These are phyloP conservation scores for Prunus yedoensis DNA, from an alignment of 331 rosid species.

Conservation along the genomic window DNA sequence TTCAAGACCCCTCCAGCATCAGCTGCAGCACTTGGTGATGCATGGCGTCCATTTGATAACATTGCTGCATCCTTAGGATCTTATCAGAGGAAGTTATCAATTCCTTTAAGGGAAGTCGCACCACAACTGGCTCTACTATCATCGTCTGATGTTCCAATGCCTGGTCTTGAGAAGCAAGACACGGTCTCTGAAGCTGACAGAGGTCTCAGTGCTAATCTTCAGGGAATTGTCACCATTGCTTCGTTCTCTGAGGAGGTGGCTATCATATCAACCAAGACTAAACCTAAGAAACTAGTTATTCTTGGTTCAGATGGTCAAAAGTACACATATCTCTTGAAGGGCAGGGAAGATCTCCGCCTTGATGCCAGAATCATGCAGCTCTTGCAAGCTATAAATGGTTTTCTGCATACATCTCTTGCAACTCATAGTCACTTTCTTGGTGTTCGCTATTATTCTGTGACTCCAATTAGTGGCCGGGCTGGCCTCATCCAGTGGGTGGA, in stretches of 20 bases:
- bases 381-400: constrained; percentile 87
- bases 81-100: constrained; percentile 86
- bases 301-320: constrained; percentile 90
- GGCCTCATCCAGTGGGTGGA: constrained; percentile 97
- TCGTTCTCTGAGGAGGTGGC: constrained; percentile 77
- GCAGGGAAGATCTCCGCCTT: constrained; percentile 97
- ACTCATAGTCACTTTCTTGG: constrained; percentile 70
- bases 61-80: constrained; percentile 93
- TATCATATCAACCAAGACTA: constrained; percentile 87
- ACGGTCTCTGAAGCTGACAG: constrained; percentile 55
- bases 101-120: constrained; percentile 84
- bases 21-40: constrained; percentile 79
- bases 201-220: constrained; percentile 47
- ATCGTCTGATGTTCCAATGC: constrained; percentile 96
- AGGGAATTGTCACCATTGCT: constrained; percentile 78
- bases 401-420: constrained; percentile 76
- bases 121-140: constrained; percentile 73
- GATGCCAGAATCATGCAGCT: constrained; percentile 98
- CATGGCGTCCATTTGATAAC: constrained; percentile 84
- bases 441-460: constrained; percentile 91
- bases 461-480: constrained; percentile 96
- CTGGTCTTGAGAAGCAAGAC: constrained; percentile 88
- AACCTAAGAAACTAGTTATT: constrained; percentile 85
- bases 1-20: constrained; percentile 84
- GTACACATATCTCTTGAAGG: constrained; percentile 91